Percentiles rank a stretch among this genome's conserved stretches.
Evolutionary conservation across 805 yeast genomes (phyloP).

Genomic region (Wickerhamomyces mucosus): DNA sequence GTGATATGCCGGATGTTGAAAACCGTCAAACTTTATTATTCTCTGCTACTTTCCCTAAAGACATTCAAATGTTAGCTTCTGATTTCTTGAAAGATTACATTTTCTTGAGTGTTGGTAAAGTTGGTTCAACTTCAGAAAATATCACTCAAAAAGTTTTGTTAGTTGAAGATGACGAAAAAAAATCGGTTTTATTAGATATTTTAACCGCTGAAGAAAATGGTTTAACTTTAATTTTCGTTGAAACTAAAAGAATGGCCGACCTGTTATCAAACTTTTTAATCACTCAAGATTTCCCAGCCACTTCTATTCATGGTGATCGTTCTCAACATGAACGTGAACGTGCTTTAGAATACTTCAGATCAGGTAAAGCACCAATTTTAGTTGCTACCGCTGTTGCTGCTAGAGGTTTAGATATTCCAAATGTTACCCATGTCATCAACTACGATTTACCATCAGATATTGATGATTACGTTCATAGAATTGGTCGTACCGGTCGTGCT

Average conservation of each 20-base stretch:
- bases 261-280: slow-evolving; percentile 85
- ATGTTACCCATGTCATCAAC: slow-evolving; percentile 95
- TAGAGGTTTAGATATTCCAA: slow-evolving; percentile 99
- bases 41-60: slow-evolving; percentile 98
- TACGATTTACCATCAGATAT: slow-evolving; percentile 94
- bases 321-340: slow-evolving; percentile 96
- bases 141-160: slow-evolving; percentile 88
- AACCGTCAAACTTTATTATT: slow-evolving; percentile 97
- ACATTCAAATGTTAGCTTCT: slow-evolving; percentile 93
- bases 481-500: slow-evolving; percentile 99
- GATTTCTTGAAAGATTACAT: slow-evolving; percentile 95
- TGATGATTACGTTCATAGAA: slow-evolving; percentile 98
- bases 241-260: slow-evolving; percentile 98
- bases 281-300: slow-evolving; percentile 87
- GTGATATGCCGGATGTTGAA: slow-evolving; percentile 91
- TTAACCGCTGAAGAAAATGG: slow-evolving; percentile 74
- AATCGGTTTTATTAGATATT: slow-evolving; percentile 81
- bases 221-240: slow-evolving; percentile 89
- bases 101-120: slow-evolving; percentile 96
- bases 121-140: slow-evolving; percentile 98
- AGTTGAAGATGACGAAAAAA: slow-evolving; percentile 91
- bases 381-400: slow-evolving; percentile 99
- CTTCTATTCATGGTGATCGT: slow-evolving; percentile 99
- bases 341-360: slow-evolving; percentile 89
- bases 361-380: slow-evolving; percentile 85